Conservation (phyloP, 2,329 filamentous ascomycete genomes). For the Sarocladiaceae sp. region DNA sequence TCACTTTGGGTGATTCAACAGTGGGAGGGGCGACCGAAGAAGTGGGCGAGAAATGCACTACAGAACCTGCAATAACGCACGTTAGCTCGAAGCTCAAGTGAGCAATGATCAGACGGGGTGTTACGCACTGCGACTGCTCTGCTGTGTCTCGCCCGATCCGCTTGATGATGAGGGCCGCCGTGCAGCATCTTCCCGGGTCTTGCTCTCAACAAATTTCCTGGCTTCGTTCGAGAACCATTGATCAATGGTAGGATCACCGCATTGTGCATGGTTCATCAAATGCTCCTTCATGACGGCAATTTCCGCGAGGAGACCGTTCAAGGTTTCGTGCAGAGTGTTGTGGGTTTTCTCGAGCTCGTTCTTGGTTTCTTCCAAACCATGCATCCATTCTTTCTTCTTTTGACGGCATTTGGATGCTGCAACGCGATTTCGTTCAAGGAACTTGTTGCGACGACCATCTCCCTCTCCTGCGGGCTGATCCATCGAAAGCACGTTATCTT, state of each 20-base stretch:
- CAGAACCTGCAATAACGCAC: constrained; percentile 3
- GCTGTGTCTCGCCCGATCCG: background rate
- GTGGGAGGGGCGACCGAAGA: constrained; percentile 13
- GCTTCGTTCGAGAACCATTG: constrained; percentile 51
- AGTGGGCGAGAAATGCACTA: constrained; percentile 9
- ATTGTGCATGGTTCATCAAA: constrained; percentile 48
- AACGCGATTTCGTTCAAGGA: constrained; percentile 66
- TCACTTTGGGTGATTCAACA: constrained; percentile 10
- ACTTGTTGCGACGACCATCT: constrained; percentile 38
- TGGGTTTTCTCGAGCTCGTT: constrained; percentile 40
- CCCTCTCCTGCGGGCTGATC: background rate
- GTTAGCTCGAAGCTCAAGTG: background rate
- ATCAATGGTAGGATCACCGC: constrained; percentile 49
- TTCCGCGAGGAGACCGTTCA: constrained; percentile 37
- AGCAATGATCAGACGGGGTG: background rate
- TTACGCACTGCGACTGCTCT: constrained; percentile 1
- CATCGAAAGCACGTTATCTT: background rate
- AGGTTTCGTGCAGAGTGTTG: constrained; percentile 37
- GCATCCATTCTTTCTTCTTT: constrained; percentile 56
- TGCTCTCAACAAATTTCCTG: constrained; percentile 38
- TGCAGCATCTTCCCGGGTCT: constrained; percentile 8
- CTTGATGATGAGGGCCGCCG: background rate
- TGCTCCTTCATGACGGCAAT: constrained; percentile 43
- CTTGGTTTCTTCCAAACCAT: constrained; percentile 43
- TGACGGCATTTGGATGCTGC: constrained; percentile 72